A percentile compares a stretch with the other conserved stretches of the same genome.
These are phyloP conservation scores for Yamadazyma diospyri DNA, from an alignment of 1,139 yeast species.

Conservation along the genomic window DNA sequence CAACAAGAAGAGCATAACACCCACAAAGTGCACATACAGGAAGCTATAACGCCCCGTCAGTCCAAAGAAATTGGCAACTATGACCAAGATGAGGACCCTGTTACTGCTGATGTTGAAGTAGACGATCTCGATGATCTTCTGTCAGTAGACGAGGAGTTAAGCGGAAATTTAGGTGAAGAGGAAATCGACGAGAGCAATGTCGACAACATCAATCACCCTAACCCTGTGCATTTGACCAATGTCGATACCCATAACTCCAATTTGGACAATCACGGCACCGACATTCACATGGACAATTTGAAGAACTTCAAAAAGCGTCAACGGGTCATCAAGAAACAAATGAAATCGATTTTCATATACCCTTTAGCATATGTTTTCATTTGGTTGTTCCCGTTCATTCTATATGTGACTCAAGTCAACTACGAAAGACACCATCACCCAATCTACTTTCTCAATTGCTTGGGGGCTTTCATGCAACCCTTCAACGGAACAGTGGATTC, in stretches of 20 bases:
- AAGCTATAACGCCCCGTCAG: slow-evolving; percentile 3
- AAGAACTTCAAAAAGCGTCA: slow-evolving; percentile 59
- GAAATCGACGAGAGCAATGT: slow-evolving; percentile 2
- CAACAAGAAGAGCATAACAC: neutral
- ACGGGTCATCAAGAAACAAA: slow-evolving; percentile 67
- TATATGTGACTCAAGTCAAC: slow-evolving; percentile 57
- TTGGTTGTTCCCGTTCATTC: slow-evolving; percentile 81
- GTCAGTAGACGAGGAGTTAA: slow-evolving; percentile 10
- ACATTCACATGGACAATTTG: slow-evolving; percentile 58
- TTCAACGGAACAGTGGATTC: slow-evolving; percentile 78
- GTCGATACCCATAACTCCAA: slow-evolving; percentile 1
- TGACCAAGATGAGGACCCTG: slow-evolving; percentile 9
- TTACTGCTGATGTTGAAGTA: slow-evolving; percentile 9
- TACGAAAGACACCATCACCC: slow-evolving; percentile 49
- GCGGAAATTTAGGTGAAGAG: slow-evolving; percentile 5
- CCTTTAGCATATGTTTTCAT: slow-evolving; percentile 77
- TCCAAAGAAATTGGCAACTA: slow-evolving; percentile 10
- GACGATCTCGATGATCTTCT: slow-evolving; percentile 11
- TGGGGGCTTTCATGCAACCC: slow-evolving; percentile 77
- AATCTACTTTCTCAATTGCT: slow-evolving; percentile 60
- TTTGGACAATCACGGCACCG: slow-evolving; percentile 13
- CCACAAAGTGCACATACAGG: neutral
- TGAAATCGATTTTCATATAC: slow-evolving; percentile 76
- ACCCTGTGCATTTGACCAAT: neutral
- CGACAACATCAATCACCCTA: slow-evolving; percentile 2